phyloP scores from a whole-genome alignment of 169 alveolate genomes.

The Cryptosporidium viatorum region DNA sequence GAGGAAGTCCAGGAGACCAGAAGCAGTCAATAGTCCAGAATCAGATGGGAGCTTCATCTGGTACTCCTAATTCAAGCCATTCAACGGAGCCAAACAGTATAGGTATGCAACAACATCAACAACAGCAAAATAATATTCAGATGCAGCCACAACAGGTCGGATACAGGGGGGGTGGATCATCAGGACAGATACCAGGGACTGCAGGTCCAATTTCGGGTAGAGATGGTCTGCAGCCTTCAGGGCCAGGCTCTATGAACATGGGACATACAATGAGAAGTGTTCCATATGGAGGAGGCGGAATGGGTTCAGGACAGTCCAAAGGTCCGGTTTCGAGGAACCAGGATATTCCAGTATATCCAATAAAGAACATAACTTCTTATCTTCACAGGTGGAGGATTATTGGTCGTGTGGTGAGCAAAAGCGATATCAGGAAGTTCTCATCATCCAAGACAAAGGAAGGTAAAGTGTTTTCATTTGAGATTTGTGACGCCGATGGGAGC shows the following conservation, averaged over 20 bases:
- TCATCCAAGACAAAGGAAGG: constrained; percentile 76
- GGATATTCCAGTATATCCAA: constrained; percentile 68
- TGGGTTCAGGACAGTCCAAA: constrained; percentile 1
- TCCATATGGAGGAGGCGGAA: constrained; percentile 23
- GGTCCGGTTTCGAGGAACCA: constrained; percentile 72
- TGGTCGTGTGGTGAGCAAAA: constrained; percentile 74
- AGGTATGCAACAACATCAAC: not conserved
- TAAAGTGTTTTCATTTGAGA: constrained; percentile 74
- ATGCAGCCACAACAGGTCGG: not conserved
- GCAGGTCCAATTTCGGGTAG: constrained; percentile 28
- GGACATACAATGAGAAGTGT: constrained; percentile 31
- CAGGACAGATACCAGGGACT: not conserved
- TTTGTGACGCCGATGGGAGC: constrained; percentile 75
- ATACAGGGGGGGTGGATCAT: not conserved
- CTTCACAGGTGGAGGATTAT: constrained; percentile 76
- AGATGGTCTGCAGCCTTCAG: not conserved
- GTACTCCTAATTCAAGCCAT: constrained; percentile 16
- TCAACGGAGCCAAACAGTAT: constrained; percentile 4
- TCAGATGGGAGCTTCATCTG: not conserved
- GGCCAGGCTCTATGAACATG: constrained; percentile 36
- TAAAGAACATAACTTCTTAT: constrained; percentile 57
- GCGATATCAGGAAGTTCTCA: constrained; percentile 71
- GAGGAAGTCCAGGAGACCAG: not conserved
- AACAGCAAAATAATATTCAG: not conserved
- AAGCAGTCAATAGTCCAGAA: not conserved